These are phyloP conservation scores for Chlorella sp. DNA, from an alignment of 139 green algal genomes.

Conservation along the genomic window DNA sequence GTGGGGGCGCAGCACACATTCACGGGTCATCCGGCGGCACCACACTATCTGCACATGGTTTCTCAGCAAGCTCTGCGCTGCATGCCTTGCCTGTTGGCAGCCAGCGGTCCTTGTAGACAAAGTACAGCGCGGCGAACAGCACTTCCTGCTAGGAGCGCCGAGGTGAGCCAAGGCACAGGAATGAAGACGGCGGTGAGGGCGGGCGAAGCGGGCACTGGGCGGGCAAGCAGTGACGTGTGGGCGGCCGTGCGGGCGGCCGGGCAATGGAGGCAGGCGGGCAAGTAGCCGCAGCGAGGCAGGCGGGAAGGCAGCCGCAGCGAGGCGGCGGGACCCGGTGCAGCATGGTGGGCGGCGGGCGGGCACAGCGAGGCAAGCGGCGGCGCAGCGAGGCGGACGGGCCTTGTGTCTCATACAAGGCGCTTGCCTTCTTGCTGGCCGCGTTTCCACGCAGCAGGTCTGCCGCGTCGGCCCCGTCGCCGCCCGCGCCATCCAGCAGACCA, in stretches of 20 bases:
- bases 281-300: not conserved
- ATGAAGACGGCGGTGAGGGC: no score
- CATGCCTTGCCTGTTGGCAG: not conserved
- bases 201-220: not conserved
- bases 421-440: constrained; percentile 3
- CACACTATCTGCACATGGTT: not conserved
- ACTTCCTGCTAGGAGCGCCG: not conserved
- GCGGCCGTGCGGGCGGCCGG: not conserved
- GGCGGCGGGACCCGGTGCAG: no score
- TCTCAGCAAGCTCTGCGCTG: not conserved
- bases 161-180: no score
- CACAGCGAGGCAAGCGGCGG: not conserved
- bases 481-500: not conserved
- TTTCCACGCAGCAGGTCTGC: constrained; percentile 1
- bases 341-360: no score
- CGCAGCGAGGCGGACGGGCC: no score
- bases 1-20: not conserved
- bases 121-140: constrained; percentile 7
- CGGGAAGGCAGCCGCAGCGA: not conserved
- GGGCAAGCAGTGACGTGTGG: not conserved
- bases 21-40: not conserved
- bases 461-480: not conserved
- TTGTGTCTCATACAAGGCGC: not conserved
- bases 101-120: not conserved
- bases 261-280: not conserved